Evolutionary conservation across 2,329 filamentous ascomycete species (phyloP).

Genomic region (Colletotrichum theobromicola): DNA sequence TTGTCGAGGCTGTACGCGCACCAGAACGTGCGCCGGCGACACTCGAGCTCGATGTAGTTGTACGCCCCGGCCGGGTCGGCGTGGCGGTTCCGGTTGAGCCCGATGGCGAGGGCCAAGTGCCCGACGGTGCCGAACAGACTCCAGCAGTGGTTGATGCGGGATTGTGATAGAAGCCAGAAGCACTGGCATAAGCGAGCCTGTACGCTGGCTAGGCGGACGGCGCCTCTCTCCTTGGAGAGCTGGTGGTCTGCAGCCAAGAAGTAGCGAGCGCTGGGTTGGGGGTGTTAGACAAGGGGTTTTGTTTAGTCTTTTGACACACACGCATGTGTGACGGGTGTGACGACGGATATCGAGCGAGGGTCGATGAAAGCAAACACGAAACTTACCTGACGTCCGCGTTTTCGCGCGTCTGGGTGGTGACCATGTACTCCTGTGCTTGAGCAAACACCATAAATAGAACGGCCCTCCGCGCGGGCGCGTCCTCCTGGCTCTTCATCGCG

Average conservation of each 20-base stretch:
- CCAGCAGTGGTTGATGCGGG: constrained; percentile 54
- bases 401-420: not conserved
- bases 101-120: constrained; percentile 41
- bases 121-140: constrained; percentile 47
- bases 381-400: constrained; percentile 16
- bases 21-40: constrained; percentile 61
- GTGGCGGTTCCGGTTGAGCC: constrained; percentile 41
- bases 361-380: not conserved
- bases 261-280: constrained; percentile 29
- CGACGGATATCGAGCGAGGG: not conserved
- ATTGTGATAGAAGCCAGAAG: constrained; percentile 48
- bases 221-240: constrained; percentile 41
- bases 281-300: not conserved
- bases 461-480: constrained; percentile 38
- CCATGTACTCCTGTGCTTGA: constrained; percentile 48
- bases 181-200: constrained; percentile 48
- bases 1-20: constrained; percentile 68
- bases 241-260: constrained; percentile 42
- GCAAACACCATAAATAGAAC: constrained; percentile 57
- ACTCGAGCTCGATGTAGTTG: constrained; percentile 43
- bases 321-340: not conserved
- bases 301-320: not conserved
- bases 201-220: constrained; percentile 41
- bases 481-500: constrained; percentile 27
- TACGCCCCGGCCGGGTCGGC: constrained; percentile 24